Conservation (phyloP, 1,284 basidiomycete species). For the Rhizoctonia solani region DNA sequence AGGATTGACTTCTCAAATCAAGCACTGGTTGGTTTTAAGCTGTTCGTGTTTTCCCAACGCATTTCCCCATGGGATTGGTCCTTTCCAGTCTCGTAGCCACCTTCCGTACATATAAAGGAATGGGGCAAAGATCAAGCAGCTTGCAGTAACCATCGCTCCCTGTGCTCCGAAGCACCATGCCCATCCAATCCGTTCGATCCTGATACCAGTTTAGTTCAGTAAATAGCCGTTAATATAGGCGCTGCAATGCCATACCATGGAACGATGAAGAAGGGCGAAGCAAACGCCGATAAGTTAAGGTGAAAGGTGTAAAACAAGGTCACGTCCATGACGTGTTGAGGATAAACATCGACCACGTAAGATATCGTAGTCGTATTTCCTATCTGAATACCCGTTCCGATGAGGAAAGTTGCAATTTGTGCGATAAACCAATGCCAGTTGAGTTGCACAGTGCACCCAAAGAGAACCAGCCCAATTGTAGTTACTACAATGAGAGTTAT, state of each 20-base stretch:
- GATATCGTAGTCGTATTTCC: slow-evolving; percentile 38
- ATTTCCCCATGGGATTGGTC: slow-evolving; percentile 34
- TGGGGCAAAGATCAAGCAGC: slow-evolving; percentile 33
- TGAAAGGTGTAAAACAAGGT: slow-evolving; percentile 39
- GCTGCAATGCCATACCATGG: slow-evolving; percentile 28
- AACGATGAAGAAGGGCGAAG: slow-evolving; percentile 39
- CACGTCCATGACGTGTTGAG: slow-evolving; percentile 39
- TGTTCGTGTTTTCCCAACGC: background rate
- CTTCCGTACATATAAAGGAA: slow-evolving; percentile 34
- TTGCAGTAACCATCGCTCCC: slow-evolving; percentile 35
- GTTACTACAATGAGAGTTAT: slow-evolving; percentile 7
- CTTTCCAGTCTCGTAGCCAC: slow-evolving; percentile 29
- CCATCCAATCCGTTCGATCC: slow-evolving; percentile 37
- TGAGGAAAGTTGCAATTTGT: slow-evolving; percentile 33
- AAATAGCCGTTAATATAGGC: background rate
- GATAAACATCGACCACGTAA: slow-evolving; percentile 38
- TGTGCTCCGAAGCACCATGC: slow-evolving; percentile 39
- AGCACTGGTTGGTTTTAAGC: background rate
- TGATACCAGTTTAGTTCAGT: too few relatives aligned
- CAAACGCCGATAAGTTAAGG: slow-evolving; percentile 39
- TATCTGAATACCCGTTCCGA: slow-evolving; percentile 39
- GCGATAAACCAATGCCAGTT: slow-evolving; percentile 38
- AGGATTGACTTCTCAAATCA: background rate
- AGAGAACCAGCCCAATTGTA: slow-evolving; percentile 37
- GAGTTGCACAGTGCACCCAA: slow-evolving; percentile 35